These are phyloP conservation scores for Porphyrellus sp. DNA, from an alignment of 1,284 basidiomycete species.

Conservation along the genomic window DNA sequence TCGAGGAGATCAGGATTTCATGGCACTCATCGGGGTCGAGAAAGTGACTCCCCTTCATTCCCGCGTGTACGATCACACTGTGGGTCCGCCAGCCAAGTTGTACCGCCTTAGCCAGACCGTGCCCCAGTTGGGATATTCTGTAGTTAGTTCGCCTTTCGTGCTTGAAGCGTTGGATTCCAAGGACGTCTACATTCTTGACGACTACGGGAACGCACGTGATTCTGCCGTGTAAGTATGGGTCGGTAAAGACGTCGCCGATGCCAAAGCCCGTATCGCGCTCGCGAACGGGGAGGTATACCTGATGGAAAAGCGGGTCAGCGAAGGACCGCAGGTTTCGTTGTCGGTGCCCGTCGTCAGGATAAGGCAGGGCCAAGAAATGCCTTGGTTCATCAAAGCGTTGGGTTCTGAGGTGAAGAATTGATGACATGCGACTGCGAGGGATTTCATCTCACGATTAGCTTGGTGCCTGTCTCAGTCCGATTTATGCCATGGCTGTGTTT, in stretches of 20 bases:
- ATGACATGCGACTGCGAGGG: too few relatives aligned
- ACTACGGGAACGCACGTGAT: constrained; percentile 19
- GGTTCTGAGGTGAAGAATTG: neutral
- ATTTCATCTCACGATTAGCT: too few relatives aligned
- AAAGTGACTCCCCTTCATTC: constrained; percentile 12
- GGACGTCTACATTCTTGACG: constrained; percentile 51
- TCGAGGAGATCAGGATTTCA: constrained; percentile 45
- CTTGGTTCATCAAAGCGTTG: constrained; percentile 36
- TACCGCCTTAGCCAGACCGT: constrained; percentile 47
- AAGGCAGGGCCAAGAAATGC: constrained; percentile 48
- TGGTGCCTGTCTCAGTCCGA: too few relatives aligned
- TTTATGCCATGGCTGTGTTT: too few relatives aligned
- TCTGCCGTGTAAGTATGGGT: constrained; percentile 59
- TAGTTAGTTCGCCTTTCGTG: constrained; percentile 18
- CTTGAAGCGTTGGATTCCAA: constrained; percentile 40
- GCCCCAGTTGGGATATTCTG: constrained; percentile 36
- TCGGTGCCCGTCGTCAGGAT: constrained; percentile 49
- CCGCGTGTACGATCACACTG: constrained; percentile 8
- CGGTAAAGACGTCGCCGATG: constrained; percentile 43
- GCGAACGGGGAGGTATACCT: constrained; percentile 56
- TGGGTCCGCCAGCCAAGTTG: constrained; percentile 32
- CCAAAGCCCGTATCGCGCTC: constrained; percentile 45
- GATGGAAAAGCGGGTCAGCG: constrained; percentile 36
- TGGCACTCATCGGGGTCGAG: constrained; percentile 28
- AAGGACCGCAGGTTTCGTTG: constrained; percentile 22